Base-by-base conservation (phyloP, 192 early-diverging fungal species). In the Chytriomyces confervae region DNA sequence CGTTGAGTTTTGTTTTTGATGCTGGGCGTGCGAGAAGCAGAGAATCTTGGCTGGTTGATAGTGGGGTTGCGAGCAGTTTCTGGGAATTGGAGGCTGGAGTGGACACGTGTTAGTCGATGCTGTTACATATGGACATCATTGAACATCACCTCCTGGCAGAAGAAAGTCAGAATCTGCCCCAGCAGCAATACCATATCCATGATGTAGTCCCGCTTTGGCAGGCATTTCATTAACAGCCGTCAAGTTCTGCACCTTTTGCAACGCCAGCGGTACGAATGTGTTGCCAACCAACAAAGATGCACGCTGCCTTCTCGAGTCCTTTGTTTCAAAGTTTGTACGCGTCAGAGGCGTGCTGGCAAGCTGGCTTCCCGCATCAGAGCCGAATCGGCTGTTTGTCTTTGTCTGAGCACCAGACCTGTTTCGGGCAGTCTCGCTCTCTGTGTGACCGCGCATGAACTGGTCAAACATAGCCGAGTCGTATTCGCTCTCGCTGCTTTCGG, bases 371-470 rank as follows among this genome's bases (percentile, higher is more conserved):
- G 36, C 36, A 36, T 36, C 36, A 36, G 36, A 36, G 36, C 36
- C 36, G 36, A 36, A 36, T 1, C 36, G 36, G 36, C 36, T 36
- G 36, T 36, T 36, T 36, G 36, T 36, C 36, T 36, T 36, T 36
- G 36, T 36, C 36, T 36, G 36, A 36, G 36, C 36, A 36, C 36
- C 36, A 36, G 36, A 36, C 36, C 36, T 36, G 36, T 36, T 36
- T 0, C 36, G 36, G 36, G 36, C 36, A 36, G 36, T n/a, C 20
- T 57, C 16, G 53, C 16, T n/a, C 20, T 57, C 16, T n/a, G 53
- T 57, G 53, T 57, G 53, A 5, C 50, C 69, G 11, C 53, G 69
- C 50, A 70, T n/a, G 27, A 70, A 70, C 50, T 29, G 10, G n/a
- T 20, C 27, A 53, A 70, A 70, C 20, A 53, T 23, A 3, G 48